Conservation (phyloP, 139 green algal genomes). For the Chlamydomonas asymmetrica region DNA sequence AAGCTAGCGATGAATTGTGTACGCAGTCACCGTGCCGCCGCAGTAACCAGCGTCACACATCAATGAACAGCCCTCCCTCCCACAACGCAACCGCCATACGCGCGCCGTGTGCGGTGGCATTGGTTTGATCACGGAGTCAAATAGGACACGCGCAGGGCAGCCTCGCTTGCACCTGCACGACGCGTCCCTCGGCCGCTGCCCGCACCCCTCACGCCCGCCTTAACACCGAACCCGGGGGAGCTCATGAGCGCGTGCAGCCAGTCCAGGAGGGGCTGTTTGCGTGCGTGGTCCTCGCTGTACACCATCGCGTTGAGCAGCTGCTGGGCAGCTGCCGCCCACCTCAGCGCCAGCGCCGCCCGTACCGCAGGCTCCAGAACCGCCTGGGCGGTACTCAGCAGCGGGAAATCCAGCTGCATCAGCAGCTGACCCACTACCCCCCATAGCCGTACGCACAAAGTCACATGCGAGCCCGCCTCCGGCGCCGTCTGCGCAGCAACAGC, state of each 20-base stretch:
- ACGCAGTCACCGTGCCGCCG: too few species aligned
- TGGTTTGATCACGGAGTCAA: too few species aligned
- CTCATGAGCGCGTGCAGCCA: too few species aligned
- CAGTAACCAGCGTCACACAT: too few species aligned
- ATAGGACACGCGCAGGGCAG: too few species aligned
- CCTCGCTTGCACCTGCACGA: too few species aligned
- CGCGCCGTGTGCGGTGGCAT: too few species aligned
- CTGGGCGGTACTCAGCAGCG: background rate
- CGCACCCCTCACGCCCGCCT: background rate
- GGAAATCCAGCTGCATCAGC: background rate
- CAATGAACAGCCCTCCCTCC: too few species aligned
- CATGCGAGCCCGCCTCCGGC: background rate
- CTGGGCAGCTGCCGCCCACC: background rate
- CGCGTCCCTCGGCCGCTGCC: background rate
- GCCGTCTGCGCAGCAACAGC: background rate
- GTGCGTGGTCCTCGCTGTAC: background rate
- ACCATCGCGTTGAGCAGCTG: slow-evolving; percentile 1
- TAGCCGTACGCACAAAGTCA: background rate
- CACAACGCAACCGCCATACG: too few species aligned
- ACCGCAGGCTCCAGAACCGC: background rate
- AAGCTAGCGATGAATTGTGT: too few species aligned
- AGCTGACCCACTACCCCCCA: background rate
- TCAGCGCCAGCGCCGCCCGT: background rate
- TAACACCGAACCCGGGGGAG: background rate
- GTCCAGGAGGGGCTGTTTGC: background rate